Conservation (phyloP, 1,284 basidiomycete species). For the Leucoagaricus sp. region DNA sequence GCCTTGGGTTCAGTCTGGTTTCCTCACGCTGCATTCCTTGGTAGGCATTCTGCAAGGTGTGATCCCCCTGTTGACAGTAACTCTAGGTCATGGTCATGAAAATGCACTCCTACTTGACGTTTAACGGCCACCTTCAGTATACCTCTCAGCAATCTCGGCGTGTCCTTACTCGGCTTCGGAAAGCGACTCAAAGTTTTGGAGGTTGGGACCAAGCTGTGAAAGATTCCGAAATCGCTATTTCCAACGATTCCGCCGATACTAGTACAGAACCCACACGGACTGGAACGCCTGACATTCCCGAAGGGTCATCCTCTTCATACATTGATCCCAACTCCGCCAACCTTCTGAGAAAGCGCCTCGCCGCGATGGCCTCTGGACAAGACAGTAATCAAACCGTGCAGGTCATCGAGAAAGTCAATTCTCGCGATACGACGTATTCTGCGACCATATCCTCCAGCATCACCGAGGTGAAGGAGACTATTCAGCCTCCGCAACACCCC, state of each 20-base stretch:
- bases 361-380: conserved; percentile 30
- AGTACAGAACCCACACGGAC: conserved; percentile 28
- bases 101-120: conserved; percentile 91
- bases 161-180: conserved; percentile 46
- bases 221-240: conserved; percentile 46
- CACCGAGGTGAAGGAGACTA: conserved; percentile 10
- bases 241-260: conserved; percentile 21
- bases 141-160: conserved; percentile 48
- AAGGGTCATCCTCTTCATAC: conserved; percentile 42
- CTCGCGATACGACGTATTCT: conserved; percentile 1
- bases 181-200: conserved; percentile 51
- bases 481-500: conserved; percentile 44
- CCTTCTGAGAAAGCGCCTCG: conserved; percentile 56
- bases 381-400: conserved; percentile 8
- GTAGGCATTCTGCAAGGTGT: conserved; percentile 36
- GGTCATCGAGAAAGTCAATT: not conserved
- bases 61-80: conserved; percentile 6
- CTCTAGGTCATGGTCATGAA: conserved; percentile 89
- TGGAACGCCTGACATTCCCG: conserved; percentile 38
- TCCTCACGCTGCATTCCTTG: conserved; percentile 89
- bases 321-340: conserved; percentile 55
- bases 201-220: conserved; percentile 63
- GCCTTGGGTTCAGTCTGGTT: conserved; percentile 99
- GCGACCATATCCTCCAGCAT: conserved; percentile 4
- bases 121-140: conserved; percentile 84